Percentiles rank a stretch among this genome's conserved stretches.
phyloP scores from a whole-genome alignment of 495 filamentous ascomycete genomes.

The Penicillium maclennaniae region DNA sequence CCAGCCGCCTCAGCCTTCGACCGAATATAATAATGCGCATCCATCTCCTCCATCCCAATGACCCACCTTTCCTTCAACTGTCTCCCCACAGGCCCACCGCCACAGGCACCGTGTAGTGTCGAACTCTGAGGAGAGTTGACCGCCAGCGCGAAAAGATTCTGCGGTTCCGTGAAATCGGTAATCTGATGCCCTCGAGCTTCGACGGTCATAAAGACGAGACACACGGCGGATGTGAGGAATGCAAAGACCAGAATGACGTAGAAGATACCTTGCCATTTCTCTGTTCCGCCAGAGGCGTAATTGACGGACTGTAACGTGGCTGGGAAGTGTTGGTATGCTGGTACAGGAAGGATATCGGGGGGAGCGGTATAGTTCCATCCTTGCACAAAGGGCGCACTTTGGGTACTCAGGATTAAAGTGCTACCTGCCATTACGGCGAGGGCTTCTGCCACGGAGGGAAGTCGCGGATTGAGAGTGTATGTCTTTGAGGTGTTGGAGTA shows the following conservation, averaged over 20 bases:
- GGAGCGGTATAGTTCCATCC: conserved; percentile 50
- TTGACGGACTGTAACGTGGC: conserved; percentile 53
- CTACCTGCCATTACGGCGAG: conserved; percentile 62
- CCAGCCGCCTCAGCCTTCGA: conserved; percentile 25
- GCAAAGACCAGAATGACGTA: conserved; percentile 57
- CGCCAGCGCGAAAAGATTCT: conserved; percentile 65
- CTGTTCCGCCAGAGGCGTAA: conserved; percentile 58
- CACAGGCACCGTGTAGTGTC: conserved; percentile 58
- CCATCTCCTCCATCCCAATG: conserved; percentile 43
- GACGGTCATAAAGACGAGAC: conserved; percentile 54
- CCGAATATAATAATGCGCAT: conserved; percentile 38
- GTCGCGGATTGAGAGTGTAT: conserved; percentile 25
- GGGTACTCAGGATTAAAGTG: conserved; percentile 54
- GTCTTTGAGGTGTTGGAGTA: conserved; percentile 4
- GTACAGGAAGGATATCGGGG: conserved; percentile 26
- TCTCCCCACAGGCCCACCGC: conserved; percentile 51
- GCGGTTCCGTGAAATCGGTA: conserved; percentile 72
- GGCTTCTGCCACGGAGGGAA: conserved; percentile 64
- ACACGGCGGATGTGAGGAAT: conserved; percentile 59
- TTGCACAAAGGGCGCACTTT: conserved; percentile 52
- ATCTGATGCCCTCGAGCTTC: conserved; percentile 52
- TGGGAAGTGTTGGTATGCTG: conserved; percentile 50
- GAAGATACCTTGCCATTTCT: conserved; percentile 58
- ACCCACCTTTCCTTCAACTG: conserved; percentile 59
- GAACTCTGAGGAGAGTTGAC: conserved; percentile 61